These are phyloP conservation scores for Penicillium olsonii DNA, from an alignment of 2,329 filamentous ascomycete species.

Conservation along the genomic window DNA sequence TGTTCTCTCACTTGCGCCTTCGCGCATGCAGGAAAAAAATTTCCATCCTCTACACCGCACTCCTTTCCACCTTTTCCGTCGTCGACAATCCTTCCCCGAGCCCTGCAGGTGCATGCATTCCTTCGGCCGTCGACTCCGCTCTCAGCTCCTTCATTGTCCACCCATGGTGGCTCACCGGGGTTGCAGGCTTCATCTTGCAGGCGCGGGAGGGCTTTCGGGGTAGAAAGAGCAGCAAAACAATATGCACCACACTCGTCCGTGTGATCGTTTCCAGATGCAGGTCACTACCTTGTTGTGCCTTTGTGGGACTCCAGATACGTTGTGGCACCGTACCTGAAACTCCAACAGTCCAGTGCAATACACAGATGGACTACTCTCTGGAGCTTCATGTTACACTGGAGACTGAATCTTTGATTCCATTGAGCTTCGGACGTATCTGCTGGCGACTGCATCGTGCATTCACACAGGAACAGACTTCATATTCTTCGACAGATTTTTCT, in stretches of 20 bases:
- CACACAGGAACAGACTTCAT: background rate
- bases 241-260: background rate
- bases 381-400: background rate
- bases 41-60: constrained; percentile 2
- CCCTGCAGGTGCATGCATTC: constrained; percentile 2
- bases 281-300: constrained; percentile 11
- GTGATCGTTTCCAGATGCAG: constrained; percentile 7
- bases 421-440: background rate
- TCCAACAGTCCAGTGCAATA: background rate
- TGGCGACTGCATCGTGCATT: background rate
- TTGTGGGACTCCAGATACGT: constrained; percentile 2
- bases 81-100: background rate
- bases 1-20: constrained; percentile 7
- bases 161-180: background rate
- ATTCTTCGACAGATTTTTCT: background rate
- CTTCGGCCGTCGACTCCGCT: background rate
- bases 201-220: background rate
- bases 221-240: background rate
- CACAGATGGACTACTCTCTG: background rate
- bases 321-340: constrained; percentile 1
- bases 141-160: background rate
- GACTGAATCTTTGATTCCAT: background rate
- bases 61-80: background rate
- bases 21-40: constrained; percentile 5
- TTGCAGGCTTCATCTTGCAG: background rate